Base-by-base conservation (phyloP, 139 green algal genomes). In the Tetradesmus obliquus region DNA sequence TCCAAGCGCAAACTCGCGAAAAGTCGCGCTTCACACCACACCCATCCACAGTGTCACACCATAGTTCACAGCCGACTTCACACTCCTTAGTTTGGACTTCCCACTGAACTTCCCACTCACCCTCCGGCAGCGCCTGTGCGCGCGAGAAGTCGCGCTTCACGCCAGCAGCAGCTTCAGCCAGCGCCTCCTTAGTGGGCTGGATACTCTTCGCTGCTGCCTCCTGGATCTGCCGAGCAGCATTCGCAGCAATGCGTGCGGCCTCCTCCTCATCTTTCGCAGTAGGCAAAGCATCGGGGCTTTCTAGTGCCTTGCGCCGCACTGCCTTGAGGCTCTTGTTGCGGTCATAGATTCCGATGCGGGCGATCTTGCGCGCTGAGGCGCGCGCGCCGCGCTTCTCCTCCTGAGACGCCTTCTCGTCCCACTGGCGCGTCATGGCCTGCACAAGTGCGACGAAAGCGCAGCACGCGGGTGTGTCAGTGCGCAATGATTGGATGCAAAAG, bases 111-210 rank as follows among this genome's bases (percentile, higher is more conserved):
- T 89, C 84, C 62, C 84, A 74, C 55, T 85, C 72, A 22, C 87
- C 87, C n/a, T 83, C 74, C 1, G 74, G 13, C 76, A 91, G 87
- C n/a, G 87, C 87, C 58, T 91, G 55, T n/a, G 87, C 87, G 1
- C 87, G 74, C 10, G 55, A 76, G 53, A 69, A 91, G 87, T 76
- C 79, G 74, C 87, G 74, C 76, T 58, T 85, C 54, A 91, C 87
- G 2, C 87, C 87, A 2, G 55, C 55, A 8, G 87, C 87, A 20
- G 66, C 55, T 17, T 24, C 55, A 60, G 15, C 55, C 55, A 85
- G 22, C 24, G 17, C 79, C 71, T 85, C 87, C 55, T 55, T 83
- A 1, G 76, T 71, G 7, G 66, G 79, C n/a, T 86, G 87, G 13
- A 86, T 85, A 10, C 87, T 90, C 8, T 17, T 9, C 12, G 86